Evolutionary conservation across 805 yeast genomes (phyloP).

Genomic region (Wickerhamomyces sydowiorum): DNA sequence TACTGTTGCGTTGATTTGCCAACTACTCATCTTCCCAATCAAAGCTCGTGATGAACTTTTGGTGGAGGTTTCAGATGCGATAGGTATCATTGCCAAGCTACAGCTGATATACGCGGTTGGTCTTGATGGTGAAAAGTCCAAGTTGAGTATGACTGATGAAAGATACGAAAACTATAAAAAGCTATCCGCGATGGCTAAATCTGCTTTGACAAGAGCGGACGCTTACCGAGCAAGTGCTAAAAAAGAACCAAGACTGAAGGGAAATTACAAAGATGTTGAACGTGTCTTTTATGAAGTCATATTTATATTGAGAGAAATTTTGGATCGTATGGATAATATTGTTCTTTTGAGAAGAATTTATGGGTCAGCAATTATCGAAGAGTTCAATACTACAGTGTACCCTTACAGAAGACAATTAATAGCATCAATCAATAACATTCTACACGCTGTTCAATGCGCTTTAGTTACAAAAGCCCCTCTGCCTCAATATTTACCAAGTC

Average conservation of each 20-base stretch:
- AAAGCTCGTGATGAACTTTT: slow-evolving; percentile 41
- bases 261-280: slow-evolving; percentile 33
- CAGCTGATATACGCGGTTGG: slow-evolving; percentile 34
- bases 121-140: slow-evolving; percentile 26
- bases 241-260: slow-evolving; percentile 45
- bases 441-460: slow-evolving; percentile 39
- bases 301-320: slow-evolving; percentile 37
- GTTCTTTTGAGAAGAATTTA: slow-evolving; percentile 34
- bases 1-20: slow-evolving; percentile 39
- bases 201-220: slow-evolving; percentile 34
- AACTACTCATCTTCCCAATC: slow-evolving; percentile 38
- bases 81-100: slow-evolving; percentile 35
- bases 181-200: slow-evolving; percentile 31
- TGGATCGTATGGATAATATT: slow-evolving; percentile 42
- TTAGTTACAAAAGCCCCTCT: slow-evolving; percentile 38
- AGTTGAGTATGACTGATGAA: slow-evolving; percentile 23
- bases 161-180: slow-evolving; percentile 27
- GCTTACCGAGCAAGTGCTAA: slow-evolving; percentile 34
- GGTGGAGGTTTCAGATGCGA: slow-evolving; percentile 34
- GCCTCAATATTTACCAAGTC: slow-evolving; percentile 46
- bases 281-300: slow-evolving; percentile 38
- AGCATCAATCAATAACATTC: slow-evolving; percentile 31
- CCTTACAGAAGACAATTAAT: slow-evolving; percentile 40
- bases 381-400: slow-evolving; percentile 31
- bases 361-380: slow-evolving; percentile 43